Percentiles rank a stretch among this genome's conserved stretches.
Conservation (phyloP, 176 grass and related monocot species). For the Alloteropsis semialata region DNA sequence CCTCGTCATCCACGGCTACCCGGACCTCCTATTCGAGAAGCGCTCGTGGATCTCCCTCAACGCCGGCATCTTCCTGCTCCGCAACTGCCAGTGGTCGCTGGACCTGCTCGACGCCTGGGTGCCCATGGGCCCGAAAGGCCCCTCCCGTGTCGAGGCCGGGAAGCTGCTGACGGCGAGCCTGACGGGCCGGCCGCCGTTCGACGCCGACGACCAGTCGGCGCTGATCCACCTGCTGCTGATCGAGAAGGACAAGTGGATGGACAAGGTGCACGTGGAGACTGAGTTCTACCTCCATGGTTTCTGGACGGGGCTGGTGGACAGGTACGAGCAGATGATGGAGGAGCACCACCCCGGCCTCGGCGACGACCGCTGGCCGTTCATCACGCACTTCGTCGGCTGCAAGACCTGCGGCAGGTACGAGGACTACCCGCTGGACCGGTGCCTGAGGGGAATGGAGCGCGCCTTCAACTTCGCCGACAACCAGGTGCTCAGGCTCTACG, state of each 20-base stretch:
- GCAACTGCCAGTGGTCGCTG: conserved; percentile 88
- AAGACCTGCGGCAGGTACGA: conserved; percentile 57
- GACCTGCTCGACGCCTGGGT: conserved; percentile 73
- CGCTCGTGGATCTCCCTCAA: conserved; percentile 59
- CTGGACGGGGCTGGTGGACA: conserved; percentile 69
- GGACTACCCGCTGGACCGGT: conserved; percentile 62
- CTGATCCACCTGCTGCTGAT: conserved; percentile 66
- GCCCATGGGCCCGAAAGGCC: conserved; percentile 65
- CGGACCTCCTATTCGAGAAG: conserved; percentile 48
- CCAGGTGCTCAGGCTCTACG: conserved; percentile 72
- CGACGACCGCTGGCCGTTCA: conserved; percentile 75
- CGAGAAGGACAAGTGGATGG: conserved; percentile 58
- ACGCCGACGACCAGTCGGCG: conserved; percentile 83
- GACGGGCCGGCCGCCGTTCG: conserved; percentile 56
- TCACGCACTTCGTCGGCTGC: conserved; percentile 83
- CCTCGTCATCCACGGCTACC: conserved; percentile 64
- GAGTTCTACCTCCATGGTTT: conserved; percentile 70
- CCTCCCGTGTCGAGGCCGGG: conserved; percentile 48
- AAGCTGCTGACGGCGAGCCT: conserved; percentile 48
- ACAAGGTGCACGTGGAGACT: conserved; percentile 65
- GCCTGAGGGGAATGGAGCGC: conserved; percentile 70
- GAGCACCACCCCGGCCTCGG: conserved; percentile 75
- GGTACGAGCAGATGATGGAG: conserved; percentile 85
- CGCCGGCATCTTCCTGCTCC: conserved; percentile 70
- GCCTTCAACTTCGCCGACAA: conserved; percentile 90